Evolutionary conservation across 2,329 filamentous ascomycete genomes (phyloP).

Genomic region (Emergomyces orientalis): DNA sequence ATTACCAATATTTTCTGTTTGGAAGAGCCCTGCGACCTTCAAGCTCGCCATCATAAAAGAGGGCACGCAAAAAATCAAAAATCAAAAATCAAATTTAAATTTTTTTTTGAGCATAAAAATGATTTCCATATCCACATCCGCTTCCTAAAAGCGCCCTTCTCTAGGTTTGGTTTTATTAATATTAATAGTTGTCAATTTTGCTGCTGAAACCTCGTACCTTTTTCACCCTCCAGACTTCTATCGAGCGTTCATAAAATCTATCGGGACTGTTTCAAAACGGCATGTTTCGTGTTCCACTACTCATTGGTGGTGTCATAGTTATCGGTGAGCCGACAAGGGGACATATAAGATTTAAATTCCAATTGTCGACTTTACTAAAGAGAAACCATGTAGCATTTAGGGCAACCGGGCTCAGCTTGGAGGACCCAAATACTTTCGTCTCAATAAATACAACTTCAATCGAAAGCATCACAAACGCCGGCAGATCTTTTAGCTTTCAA

Average conservation of each 20-base stretch:
- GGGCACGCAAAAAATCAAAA: background rate
- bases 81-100: background rate
- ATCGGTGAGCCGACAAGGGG: background rate
- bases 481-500: background rate
- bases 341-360: background rate
- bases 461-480: background rate
- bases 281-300: background rate
- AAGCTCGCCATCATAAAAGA: background rate
- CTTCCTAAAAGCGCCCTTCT: background rate
- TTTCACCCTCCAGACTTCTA: no score
- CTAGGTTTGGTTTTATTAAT: background rate
- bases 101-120: background rate
- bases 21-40: background rate
- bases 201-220: no score
- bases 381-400: background rate
- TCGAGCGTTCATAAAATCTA: background rate
- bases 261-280: background rate
- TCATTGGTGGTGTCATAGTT: background rate
- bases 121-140: background rate
- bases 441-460: background rate
- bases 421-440: background rate
- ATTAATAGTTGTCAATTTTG: no score
- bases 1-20: background rate
- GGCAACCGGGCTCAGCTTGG: background rate
- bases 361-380: background rate